phyloP scores from a whole-genome alignment of 306 rosid genomes.

The Spatholobus suberectus region DNA sequence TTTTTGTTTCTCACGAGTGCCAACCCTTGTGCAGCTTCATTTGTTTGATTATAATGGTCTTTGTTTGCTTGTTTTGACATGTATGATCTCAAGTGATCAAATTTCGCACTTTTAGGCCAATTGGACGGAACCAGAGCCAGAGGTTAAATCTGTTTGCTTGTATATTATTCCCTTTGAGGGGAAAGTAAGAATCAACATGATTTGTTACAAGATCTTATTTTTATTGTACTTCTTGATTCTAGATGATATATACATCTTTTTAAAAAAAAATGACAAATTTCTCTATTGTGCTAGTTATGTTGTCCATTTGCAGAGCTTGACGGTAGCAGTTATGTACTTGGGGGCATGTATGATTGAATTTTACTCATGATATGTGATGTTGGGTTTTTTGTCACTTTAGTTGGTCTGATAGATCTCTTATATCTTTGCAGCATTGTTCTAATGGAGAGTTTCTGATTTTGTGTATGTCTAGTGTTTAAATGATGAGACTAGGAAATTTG shows the following conservation, averaged over 20 bases:
- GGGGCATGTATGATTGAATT: neutral
- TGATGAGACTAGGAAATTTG: neutral
- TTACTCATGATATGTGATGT: neutral
- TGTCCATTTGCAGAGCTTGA: neutral
- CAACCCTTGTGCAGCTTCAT: conserved; percentile 27
- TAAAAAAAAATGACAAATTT: neutral
- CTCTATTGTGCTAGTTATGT: neutral
- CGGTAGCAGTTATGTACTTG: conserved; percentile 20
- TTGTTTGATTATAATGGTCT: conserved; percentile 4
- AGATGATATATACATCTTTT: neutral
- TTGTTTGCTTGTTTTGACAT: conserved; percentile 17
- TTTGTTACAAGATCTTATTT: conserved; percentile 8
- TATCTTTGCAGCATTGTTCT: conserved; percentile 9
- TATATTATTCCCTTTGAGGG: neutral
- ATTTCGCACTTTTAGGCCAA: neutral
- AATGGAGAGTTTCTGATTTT: neutral
- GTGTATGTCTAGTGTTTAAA: conserved; percentile 11
- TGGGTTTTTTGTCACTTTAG: neutral
- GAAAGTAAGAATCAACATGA: conserved; percentile 7
- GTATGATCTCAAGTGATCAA: conserved; percentile 6
- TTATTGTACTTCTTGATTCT: neutral
- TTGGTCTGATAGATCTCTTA: neutral
- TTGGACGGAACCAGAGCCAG: neutral
- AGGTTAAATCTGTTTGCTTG: neutral
- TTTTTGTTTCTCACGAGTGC: neutral